Base-by-base conservation (phyloP, 192 early-diverging fungal genomes). In the Umbelopsis isabellina region DNA sequence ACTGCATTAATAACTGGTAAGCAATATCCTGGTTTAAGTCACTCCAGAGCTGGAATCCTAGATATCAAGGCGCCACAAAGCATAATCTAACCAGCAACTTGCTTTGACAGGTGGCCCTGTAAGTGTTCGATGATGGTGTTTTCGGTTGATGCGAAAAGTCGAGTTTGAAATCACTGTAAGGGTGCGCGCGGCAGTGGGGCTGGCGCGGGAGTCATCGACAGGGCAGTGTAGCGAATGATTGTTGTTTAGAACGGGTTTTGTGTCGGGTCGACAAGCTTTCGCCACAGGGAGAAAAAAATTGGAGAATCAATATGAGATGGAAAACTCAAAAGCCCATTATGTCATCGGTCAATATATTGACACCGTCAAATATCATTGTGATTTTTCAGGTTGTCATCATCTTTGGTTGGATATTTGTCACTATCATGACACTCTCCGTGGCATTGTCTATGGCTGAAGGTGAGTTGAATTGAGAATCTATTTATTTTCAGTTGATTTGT, bases 371-470 rank as follows among this genome's bases (percentile, higher is more conserved):
- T 4, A 51, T 22, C 37, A 66, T 18, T 30, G 5, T 12, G 27
- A 30, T 33, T 10, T 35, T 66, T 16, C 10, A 66, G 65, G 65
- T 66, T 3, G 65, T 66, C 11, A 66, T 66, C n/a, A 66, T 66
- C 20, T 68, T 66, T 25, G 65, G 65, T 4, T 66, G 65, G 65
- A 46, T 80, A 18, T 80, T 80, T 67, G 79, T 80, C 3, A 74
- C 79, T 4, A 22, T 73, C 37, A 80, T 80, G 79, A 76, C 79
- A 37, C 68, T 80, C 65, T 72, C 66, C 30, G 79, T 80, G 8
- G 79, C 79, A 0, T 72, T 75, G 20, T 72, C 79, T 12, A 80
- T 80, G 79, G 79, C 79, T 21, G 79, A 80, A 66, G 75, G 79
- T 81, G 72, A 77, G 72, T 68, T 10, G 46, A 25, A 66, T 68